phyloP scores from a whole-genome alignment of 306 rosid genomes.

The Chamaecrista fasciculata region DNA sequence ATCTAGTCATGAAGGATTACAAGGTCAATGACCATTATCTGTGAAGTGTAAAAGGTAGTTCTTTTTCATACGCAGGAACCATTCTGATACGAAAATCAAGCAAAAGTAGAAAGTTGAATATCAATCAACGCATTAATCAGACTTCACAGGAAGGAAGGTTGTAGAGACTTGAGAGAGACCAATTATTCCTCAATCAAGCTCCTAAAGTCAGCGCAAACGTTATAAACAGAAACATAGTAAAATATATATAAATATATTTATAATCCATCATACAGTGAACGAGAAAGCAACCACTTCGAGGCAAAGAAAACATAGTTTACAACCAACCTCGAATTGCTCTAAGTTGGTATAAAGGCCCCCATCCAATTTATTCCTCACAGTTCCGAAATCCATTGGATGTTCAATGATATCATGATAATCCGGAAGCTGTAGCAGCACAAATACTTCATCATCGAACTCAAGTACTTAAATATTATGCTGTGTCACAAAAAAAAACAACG shows the following conservation, averaged over 20 bases:
- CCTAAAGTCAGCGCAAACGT: neutral
- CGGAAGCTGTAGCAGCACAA: slow-evolving; percentile 65
- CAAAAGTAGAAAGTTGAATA: neutral
- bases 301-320: neutral
- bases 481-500: slow-evolving; percentile 19
- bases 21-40: slow-evolving; percentile 17
- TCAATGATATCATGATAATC: slow-evolving; percentile 79
- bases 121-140: slow-evolving; percentile 10
- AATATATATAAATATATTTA: neutral
- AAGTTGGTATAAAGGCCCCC: slow-evolving; percentile 56
- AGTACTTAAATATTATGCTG: slow-evolving; percentile 1
- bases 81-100: neutral
- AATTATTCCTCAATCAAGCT: neutral
- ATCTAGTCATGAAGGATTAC: slow-evolving; percentile 3
- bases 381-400: slow-evolving; percentile 89
- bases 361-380: slow-evolving; percentile 73
- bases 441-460: neutral
- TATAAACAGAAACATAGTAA: neutral
- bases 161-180: neutral
- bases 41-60: no score
- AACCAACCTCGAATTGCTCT: slow-evolving; percentile 85
- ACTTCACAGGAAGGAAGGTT: neutral
- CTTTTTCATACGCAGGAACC: neutral
- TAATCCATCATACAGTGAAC: neutral
- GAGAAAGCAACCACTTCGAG: neutral